A percentile compares a stretch with the other conserved stretches of the same genome.
phyloP scores from a whole-genome alignment of 345 rosid species.

The Arabidopsis arenosa region DNA sequence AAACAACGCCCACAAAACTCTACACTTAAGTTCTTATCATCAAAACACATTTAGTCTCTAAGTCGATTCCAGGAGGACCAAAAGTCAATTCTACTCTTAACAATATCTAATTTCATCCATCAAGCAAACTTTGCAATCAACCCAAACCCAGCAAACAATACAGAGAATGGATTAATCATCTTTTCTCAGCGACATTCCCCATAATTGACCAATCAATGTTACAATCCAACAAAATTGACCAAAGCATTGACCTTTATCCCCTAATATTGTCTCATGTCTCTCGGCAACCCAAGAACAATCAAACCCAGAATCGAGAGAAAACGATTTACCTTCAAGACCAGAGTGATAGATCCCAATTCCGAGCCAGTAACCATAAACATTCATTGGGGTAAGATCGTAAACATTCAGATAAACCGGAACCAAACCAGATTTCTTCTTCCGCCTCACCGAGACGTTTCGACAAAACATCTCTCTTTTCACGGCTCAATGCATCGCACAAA shows the following conservation, averaged over 20 bases:
- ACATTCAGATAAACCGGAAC: slow-evolving; percentile 66
- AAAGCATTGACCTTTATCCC: neutral
- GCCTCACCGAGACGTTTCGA: slow-evolving; percentile 30
- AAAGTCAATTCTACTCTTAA: neutral
- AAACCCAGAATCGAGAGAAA: slow-evolving; percentile 7
- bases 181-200: neutral
- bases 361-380: slow-evolving; percentile 78
- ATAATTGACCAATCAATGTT: neutral
- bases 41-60: neutral
- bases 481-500: slow-evolving; percentile 30
- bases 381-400: slow-evolving; percentile 87
- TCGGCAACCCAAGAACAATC: neutral
- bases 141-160: too few relatives aligned
- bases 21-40: neutral
- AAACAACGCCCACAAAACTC: neutral
- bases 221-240: neutral
- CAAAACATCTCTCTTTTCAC: slow-evolving; percentile 36
- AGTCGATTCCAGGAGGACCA: slow-evolving; percentile 1
- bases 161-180: neutral
- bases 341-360: slow-evolving; percentile 96
- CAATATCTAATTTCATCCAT: neutral
- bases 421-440: slow-evolving; percentile 40
- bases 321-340: slow-evolving; percentile 75
- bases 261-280: neutral
- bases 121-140: too few relatives aligned